Evolutionary conservation across 805 yeast species (phyloP).

Genomic region (Candida schatavii): DNA sequence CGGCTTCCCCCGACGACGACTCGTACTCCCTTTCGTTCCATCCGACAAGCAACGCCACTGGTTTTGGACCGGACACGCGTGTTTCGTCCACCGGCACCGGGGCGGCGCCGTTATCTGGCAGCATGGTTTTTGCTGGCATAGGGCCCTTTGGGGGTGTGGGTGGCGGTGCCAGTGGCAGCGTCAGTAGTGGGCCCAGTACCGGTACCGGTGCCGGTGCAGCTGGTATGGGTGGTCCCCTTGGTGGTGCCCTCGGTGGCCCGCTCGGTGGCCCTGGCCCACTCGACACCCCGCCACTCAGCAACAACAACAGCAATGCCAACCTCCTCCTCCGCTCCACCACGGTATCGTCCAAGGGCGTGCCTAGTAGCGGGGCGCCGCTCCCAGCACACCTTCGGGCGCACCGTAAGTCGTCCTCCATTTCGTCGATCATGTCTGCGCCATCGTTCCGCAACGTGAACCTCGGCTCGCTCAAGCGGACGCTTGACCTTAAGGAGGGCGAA

Average conservation of each 20-base stretch:
- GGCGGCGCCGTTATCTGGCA: neutral
- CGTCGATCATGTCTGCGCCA: conserved; percentile 31
- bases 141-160: neutral
- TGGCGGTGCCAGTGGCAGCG: too few species aligned
- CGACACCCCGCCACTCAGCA: neutral
- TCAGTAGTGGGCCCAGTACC: neutral
- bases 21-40: neutral
- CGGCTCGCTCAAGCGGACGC: conserved; percentile 33
- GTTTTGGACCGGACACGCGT: neutral
- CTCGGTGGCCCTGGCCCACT: neutral
- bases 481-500: conserved; percentile 42
- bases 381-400: conserved; percentile 7
- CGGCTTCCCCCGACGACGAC: neutral
- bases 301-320: neutral
- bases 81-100: neutral
- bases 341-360: neutral
- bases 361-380: neutral
- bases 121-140: neutral
- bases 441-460: conserved; percentile 36
- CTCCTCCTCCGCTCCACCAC: neutral
- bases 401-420: conserved; percentile 28
- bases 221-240: neutral
- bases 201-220: neutral
- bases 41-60: neutral
- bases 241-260: neutral